phyloP scores from a whole-genome alignment of 2,329 filamentous ascomycete genomes.

The Venturia effusa region DNA sequence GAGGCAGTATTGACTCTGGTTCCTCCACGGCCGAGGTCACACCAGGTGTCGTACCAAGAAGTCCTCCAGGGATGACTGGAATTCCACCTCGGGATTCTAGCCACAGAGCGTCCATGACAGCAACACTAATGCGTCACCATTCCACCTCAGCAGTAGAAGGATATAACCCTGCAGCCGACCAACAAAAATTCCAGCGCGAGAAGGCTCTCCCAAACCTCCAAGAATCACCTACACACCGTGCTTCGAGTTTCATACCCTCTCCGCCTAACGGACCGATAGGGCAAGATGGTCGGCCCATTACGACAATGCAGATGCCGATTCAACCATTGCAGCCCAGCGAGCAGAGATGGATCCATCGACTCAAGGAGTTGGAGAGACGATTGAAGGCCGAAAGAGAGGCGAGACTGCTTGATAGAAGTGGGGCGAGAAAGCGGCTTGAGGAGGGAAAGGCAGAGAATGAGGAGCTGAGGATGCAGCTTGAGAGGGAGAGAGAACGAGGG shows the following conservation, averaged over 20 bases:
- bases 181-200: conserved; percentile 3
- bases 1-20: conserved; percentile 17
- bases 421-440: conserved; percentile 68
- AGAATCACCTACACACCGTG: conserved; percentile 15
- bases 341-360: conserved; percentile 71
- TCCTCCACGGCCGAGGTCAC: neutral
- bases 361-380: conserved; percentile 79
- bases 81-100: conserved; percentile 20
- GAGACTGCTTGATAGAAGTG: conserved; percentile 70
- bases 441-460: conserved; percentile 66
- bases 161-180: conserved; percentile 13
- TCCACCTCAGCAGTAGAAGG: conserved; percentile 40
- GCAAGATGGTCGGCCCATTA: neutral
- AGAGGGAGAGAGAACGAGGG: conserved; percentile 39
- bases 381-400: conserved; percentile 86
- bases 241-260: neutral
- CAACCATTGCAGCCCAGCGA: conserved; percentile 39
- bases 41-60: conserved; percentile 9
- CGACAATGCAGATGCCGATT: conserved; percentile 5
- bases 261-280: neutral
- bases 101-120: conserved; percentile 35
- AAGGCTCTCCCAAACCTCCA: conserved; percentile 10
- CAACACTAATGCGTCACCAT: conserved; percentile 44
- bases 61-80: conserved; percentile 1
- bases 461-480: conserved; percentile 54